phyloP scores from a whole-genome alignment of 1,284 basidiomycete genomes.

The Malassezia japonica region DNA sequence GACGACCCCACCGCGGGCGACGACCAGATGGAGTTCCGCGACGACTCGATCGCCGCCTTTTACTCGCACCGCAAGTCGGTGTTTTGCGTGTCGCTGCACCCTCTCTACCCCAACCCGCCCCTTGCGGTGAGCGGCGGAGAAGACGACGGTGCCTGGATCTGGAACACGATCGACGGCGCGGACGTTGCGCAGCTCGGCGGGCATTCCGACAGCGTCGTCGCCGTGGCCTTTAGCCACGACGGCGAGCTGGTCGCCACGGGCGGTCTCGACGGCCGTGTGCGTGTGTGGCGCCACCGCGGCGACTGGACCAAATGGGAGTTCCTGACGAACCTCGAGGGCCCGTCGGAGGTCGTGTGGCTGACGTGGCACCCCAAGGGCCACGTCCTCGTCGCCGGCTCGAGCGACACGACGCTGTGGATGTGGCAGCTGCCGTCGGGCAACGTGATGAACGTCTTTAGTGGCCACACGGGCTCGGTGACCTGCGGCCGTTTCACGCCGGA shows the following conservation, averaged over 20 bases:
- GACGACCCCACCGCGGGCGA: background rate
- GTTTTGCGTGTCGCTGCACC: slow-evolving; percentile 73
- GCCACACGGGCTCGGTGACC: slow-evolving; percentile 74
- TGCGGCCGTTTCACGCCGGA: slow-evolving; percentile 87
- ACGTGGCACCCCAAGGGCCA: slow-evolving; percentile 91
- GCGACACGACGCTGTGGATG: slow-evolving; percentile 92
- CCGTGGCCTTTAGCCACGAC: slow-evolving; percentile 69
- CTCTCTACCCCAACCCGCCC: slow-evolving; percentile 61
- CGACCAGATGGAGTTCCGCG: slow-evolving; percentile 28
- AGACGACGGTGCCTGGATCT: slow-evolving; percentile 89
- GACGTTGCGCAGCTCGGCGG: slow-evolving; percentile 74
- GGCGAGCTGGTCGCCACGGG: slow-evolving; percentile 88
- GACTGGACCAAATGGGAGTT: slow-evolving; percentile 79
- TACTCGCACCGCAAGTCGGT: slow-evolving; percentile 55
- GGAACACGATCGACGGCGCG: slow-evolving; percentile 74
- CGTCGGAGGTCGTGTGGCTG: slow-evolving; percentile 92
- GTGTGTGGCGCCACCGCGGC: slow-evolving; percentile 63
- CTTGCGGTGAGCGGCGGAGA: slow-evolving; percentile 85
- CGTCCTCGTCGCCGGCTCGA: slow-evolving; percentile 79
- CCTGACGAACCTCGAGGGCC: slow-evolving; percentile 78
- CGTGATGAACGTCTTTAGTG: slow-evolving; percentile 89
- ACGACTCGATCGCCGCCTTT: slow-evolving; percentile 45
- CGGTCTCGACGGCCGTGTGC: slow-evolving; percentile 90
- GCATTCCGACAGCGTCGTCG: slow-evolving; percentile 82
- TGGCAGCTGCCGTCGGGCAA: slow-evolving; percentile 91